These are phyloP conservation scores for Tetrahymena elliotti DNA, from an alignment of 73 alveolate species.

Conservation along the genomic window DNA sequence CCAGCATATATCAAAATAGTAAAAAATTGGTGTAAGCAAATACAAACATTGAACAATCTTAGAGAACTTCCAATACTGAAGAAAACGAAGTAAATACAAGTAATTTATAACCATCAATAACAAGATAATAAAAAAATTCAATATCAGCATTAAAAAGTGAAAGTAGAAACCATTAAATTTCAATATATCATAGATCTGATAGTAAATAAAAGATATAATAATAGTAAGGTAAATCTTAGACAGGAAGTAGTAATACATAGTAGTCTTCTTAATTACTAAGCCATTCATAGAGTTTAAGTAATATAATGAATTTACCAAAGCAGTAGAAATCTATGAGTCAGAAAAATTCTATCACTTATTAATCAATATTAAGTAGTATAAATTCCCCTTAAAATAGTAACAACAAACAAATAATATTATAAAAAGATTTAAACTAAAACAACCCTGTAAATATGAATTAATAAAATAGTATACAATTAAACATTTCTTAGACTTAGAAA, in stretches of 20 bases:
- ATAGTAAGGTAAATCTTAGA: not conserved
- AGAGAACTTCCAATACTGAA: not conserved
- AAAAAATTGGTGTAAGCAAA: not conserved
- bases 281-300: not conserved
- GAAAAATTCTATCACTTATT: not conserved
- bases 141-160: not conserved
- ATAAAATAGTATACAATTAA: not conserved
- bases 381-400: not conserved
- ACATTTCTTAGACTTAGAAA: not conserved
- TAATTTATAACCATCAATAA: not conserved
- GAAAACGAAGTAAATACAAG: not conserved
- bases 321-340: not conserved
- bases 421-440: not conserved
- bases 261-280: not conserved
- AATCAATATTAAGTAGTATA: not conserved
- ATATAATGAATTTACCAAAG: not conserved
- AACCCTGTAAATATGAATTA: not conserved
- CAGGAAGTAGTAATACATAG: not conserved
- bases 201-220: not conserved
- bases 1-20: not conserved
- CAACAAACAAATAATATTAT: too few relatives aligned
- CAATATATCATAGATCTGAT: not conserved
- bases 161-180: not conserved
- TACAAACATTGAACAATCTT: not conserved
- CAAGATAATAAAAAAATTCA: not conserved